phyloP scores from a whole-genome alignment of 208 protist species.

The Trypanosoma mega region DNA sequence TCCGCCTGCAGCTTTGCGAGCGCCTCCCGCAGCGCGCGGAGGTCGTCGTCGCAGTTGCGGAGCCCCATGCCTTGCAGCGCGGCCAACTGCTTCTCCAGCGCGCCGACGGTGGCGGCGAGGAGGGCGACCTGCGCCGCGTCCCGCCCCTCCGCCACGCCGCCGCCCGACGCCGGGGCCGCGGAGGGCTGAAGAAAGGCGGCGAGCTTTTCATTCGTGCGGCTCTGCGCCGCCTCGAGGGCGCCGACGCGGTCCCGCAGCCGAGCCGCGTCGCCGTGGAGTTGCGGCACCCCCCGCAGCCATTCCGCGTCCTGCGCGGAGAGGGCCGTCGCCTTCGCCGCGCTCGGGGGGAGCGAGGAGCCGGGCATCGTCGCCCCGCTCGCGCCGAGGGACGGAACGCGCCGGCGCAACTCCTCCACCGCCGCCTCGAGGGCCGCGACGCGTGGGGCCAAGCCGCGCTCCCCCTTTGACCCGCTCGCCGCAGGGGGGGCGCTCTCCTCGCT shows the following conservation, averaged over 20 bases:
- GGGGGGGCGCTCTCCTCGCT: not conserved
- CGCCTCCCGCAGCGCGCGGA: conserved; percentile 35
- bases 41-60: conserved; percentile 50
- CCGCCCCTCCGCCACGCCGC: conserved; percentile 36
- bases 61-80: conserved; percentile 32
- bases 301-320: not conserved
- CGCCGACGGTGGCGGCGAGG: conserved; percentile 42
- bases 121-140: conserved; percentile 52
- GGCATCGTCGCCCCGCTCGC: conserved; percentile 18
- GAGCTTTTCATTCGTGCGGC: conserved; percentile 42
- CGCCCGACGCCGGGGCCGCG: conserved; percentile 1
- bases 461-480: too few species aligned
- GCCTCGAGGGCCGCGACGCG: conserved; percentile 33
- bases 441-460: conserved; percentile 9
- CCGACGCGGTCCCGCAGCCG: conserved; percentile 28
- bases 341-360: conserved; percentile 13
- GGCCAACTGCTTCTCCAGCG: conserved; percentile 69
- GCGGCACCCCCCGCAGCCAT: conserved; percentile 27
- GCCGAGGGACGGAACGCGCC: conserved; percentile 21
- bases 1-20: conserved; percentile 39
- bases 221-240: conserved; percentile 39
- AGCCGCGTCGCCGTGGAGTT: too few species aligned
- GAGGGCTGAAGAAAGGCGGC: conserved; percentile 4
- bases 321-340: too few species aligned
- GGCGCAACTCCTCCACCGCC: conserved; percentile 21